Evolutionary conservation across 805 yeast genomes (phyloP), one percentile per base, ranked within the genome.

Genomic region (Jamesozyma lodderae): DNA sequence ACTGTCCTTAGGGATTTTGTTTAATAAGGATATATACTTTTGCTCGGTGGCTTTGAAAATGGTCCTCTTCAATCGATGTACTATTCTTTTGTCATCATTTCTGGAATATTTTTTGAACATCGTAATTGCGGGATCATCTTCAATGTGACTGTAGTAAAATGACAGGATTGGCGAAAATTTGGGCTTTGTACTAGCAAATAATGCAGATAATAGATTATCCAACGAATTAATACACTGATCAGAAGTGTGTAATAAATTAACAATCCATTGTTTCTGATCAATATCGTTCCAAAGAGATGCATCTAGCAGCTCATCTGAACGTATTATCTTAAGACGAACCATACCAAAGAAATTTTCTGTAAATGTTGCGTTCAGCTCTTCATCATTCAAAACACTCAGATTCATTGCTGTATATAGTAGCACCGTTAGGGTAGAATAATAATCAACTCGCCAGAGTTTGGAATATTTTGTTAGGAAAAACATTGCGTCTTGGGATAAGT

Each of bases 1-100:
- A 29, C 67, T 64, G 50, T 72, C 76, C 20, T 81, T 63, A 0
- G 94, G 92, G n/a, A 82, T 62, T 6, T 59, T 58, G 3, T 67
- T 63, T 16, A 73, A 52, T 6, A 70, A 43, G 2, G 61, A 55
- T 24, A 67, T 64, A 41, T 73, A 73, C 43, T 66, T 67, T 9
- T 48, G 46, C 40, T 69, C 74, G 4, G 74, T 67, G 0, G 71
- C 63, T 2, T 57, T 52, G 21, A 63, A 52, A 6, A 73, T 47
- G 0, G 64, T 46, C 29, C 55, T 58, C 25, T 54, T 59, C 9
- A 74, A 44, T 49, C 51, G 42, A 52, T 58, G 16, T 59, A 41
- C 72, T 79, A 75, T 43, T 20, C 32, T 20, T 15, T 31, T 22
- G 16, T 34, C 29, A 0, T 66, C 68, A 2, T 65, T 45, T 6